Evolutionary conservation across 768 basidiomycete genomes (phyloP).

Genomic region (Mrakia gelida): DNA sequence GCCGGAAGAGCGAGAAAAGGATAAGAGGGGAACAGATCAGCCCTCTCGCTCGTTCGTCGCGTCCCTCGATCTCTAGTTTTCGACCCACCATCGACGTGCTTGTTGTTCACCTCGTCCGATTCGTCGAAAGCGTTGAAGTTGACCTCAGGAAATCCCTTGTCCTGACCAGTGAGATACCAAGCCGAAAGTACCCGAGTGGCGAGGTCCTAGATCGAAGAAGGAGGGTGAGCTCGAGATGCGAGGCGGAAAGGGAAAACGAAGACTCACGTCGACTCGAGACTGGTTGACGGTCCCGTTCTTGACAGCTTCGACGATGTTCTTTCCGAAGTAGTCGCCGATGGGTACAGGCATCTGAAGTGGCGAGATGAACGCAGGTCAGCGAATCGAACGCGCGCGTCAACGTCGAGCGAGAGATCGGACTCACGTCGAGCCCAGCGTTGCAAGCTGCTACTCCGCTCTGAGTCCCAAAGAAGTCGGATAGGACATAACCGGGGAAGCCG

Average conservation of each 20-base stretch:
- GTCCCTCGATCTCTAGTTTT: too few relatives aligned
- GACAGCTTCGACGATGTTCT: constrained; percentile 64
- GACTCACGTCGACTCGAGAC: constrained; percentile 48
- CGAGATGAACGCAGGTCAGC: background rate
- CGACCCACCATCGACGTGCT: constrained; percentile 50
- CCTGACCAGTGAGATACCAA: constrained; percentile 44
- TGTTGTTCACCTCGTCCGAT: constrained; percentile 32
- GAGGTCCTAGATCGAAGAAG: constrained; percentile 40
- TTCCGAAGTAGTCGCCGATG: constrained; percentile 51
- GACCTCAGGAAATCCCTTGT: constrained; percentile 56
- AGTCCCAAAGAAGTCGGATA: constrained; percentile 11
- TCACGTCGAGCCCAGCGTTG: constrained; percentile 3
- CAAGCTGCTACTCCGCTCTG: background rate
- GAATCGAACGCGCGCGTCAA: background rate
- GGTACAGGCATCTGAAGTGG: constrained; percentile 35
- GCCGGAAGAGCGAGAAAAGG: background rate
- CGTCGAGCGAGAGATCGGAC: background rate
- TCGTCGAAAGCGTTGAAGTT: constrained; percentile 52
- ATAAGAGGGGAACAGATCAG: background rate
- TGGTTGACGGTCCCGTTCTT: constrained; percentile 64
- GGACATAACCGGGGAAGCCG: constrained; percentile 4
- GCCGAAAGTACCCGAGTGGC: constrained; percentile 63
- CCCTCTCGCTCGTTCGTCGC: too few relatives aligned
- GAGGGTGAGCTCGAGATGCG: background rate
- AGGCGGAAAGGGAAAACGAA: background rate